Percentiles rank a stretch among this genome's conserved stretches.
These are phyloP conservation scores for Candida pseudofarinosa DNA, from an alignment of 805 yeast species.

Conservation along the genomic window DNA sequence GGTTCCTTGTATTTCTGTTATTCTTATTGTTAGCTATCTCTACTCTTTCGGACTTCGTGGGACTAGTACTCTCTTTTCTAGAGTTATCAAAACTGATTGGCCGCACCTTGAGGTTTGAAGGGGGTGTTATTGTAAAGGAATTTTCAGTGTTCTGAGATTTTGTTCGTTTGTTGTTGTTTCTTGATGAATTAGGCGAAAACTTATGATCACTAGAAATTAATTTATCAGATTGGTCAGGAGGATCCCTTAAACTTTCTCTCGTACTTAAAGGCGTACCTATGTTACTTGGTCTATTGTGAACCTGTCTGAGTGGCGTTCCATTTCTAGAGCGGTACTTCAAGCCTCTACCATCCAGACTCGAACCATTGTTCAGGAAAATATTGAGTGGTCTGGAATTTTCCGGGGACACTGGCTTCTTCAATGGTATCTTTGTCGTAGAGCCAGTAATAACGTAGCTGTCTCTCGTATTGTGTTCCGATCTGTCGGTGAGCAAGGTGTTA, in stretches of 20 bases:
- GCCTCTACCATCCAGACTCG: background rate
- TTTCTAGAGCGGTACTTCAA: constrained; percentile 11
- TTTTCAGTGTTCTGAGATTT: background rate
- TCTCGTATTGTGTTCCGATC: background rate
- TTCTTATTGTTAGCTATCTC: background rate
- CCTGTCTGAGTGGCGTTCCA: constrained; percentile 17
- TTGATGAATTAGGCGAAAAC: constrained; percentile 15
- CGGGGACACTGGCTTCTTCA: constrained; percentile 5
- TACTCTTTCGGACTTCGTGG: background rate
- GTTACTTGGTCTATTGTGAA: background rate
- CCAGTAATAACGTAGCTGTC: background rate
- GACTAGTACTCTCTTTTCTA: background rate
- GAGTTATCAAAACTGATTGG: constrained; percentile 8
- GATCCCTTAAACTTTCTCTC: constrained; percentile 2
- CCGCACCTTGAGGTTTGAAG: constrained; percentile 16
- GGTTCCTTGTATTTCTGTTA: background rate
- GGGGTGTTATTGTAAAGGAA: constrained; percentile 10
- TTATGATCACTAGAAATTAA: constrained; percentile 22
- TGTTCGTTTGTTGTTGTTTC: background rate
- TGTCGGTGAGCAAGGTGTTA: background rate
- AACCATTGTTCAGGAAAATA: background rate
- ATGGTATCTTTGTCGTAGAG: constrained; percentile 10
- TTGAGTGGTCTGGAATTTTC: background rate
- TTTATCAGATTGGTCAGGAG: constrained; percentile 12
- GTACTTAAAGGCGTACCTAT: constrained; percentile 5